phyloP scores from a whole-genome alignment of 2,329 filamentous ascomycete species.

The Coniochaeta pulveracea region DNA sequence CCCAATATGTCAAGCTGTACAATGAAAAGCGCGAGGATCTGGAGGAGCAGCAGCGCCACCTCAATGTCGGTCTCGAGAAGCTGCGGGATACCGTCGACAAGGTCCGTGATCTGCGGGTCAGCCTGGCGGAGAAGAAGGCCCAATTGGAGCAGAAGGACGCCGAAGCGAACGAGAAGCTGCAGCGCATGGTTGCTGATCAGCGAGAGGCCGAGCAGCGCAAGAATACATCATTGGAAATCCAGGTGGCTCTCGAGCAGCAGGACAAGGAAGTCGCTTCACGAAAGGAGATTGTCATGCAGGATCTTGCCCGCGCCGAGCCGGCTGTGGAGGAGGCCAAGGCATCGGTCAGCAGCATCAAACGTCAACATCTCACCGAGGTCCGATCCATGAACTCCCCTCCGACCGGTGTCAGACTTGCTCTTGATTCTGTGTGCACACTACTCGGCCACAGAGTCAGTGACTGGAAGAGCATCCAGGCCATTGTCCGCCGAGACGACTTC shows the following conservation, averaged over 20 bases:
- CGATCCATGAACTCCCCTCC: slow-evolving; percentile 94
- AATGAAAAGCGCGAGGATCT: slow-evolving; percentile 97
- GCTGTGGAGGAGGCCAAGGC: slow-evolving; percentile 88
- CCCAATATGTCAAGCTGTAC: slow-evolving; percentile 94
- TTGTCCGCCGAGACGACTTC: slow-evolving; percentile 89
- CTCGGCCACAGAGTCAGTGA: slow-evolving; percentile 81
- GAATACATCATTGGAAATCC: slow-evolving; percentile 77
- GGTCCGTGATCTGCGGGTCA: slow-evolving; percentile 81
- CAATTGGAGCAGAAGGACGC: slow-evolving; percentile 89
- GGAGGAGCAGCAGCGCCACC: slow-evolving; percentile 94
- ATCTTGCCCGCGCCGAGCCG: slow-evolving; percentile 84
- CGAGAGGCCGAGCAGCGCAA: slow-evolving; percentile 88
- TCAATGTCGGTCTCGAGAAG: slow-evolving; percentile 97
- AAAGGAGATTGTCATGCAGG: slow-evolving; percentile 72
- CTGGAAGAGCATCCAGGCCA: slow-evolving; percentile 84
- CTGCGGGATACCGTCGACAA: slow-evolving; percentile 94
- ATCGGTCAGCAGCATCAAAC: slow-evolving; percentile 97
- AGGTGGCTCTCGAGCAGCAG: slow-evolving; percentile 76
- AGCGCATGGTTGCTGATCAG: slow-evolving; percentile 95
- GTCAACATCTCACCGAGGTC: slow-evolving; percentile 93
- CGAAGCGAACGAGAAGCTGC: slow-evolving; percentile 93
- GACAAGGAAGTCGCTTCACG: slow-evolving; percentile 78
- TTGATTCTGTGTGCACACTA: slow-evolving; percentile 93
- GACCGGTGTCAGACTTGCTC: slow-evolving; percentile 75
- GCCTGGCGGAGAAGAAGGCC: slow-evolving; percentile 85